Conservation (phyloP, 768 basidiomycete species). For the Dacryopinax primogenitus region DNA sequence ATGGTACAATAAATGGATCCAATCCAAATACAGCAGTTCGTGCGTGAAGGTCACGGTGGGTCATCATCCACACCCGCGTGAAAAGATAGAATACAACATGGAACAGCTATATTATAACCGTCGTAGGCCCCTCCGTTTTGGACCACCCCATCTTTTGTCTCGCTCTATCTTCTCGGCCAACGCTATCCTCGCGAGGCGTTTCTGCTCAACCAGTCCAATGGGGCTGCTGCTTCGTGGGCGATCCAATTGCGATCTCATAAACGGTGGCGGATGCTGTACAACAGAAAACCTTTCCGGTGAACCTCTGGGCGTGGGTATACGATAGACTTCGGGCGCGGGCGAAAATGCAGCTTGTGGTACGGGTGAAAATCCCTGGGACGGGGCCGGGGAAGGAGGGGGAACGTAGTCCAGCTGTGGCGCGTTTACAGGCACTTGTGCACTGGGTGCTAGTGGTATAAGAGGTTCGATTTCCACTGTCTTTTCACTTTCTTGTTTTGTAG, state of each 20-base stretch:
- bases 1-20: constrained; percentile 6
- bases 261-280: neutral
- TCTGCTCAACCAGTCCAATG: neutral
- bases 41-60: neutral
- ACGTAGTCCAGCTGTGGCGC: constrained; percentile 1
- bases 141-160: neutral
- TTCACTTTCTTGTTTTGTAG: neutral
- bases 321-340: neutral
- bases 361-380: neutral
- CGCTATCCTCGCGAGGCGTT: neutral
- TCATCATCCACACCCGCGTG: neutral
- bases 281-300: neutral
- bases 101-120: neutral
- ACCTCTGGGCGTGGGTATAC: neutral
- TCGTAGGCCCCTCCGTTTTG: neutral
- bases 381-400: neutral
- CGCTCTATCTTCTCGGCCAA: constrained; percentile 1
- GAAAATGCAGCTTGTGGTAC: neutral
- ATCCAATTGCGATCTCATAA: neutral
- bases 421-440: neutral
- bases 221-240: neutral
- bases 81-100: neutral
- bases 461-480: neutral
- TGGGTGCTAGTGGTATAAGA: neutral
- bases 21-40: neutral